These are phyloP conservation scores for Ganoderma lucidum DNA, from an alignment of 1,284 basidiomycete genomes.

Conservation along the genomic window DNA sequence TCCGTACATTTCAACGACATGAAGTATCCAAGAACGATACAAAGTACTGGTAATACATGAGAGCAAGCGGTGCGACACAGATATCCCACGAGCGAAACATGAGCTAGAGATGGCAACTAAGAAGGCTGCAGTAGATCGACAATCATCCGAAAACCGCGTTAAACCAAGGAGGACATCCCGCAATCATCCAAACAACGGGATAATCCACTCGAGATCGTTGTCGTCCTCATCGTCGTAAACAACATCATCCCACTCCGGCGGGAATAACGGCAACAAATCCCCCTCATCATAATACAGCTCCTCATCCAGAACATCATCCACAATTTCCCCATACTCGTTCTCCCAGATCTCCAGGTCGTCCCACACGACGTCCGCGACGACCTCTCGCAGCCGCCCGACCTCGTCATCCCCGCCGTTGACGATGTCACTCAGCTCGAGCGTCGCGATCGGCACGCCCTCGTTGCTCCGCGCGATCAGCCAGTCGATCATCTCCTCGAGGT, in stretches of 20 bases:
- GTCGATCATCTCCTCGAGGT: slow-evolving; percentile 20
- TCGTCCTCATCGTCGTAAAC: background rate
- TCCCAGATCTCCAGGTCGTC: slow-evolving; percentile 17
- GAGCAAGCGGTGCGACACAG: background rate
- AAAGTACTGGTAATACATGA: background rate
- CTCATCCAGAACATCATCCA: background rate
- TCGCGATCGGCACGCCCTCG: slow-evolving; percentile 18
- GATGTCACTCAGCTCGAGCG: slow-evolving; percentile 15
- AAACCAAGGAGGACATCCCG: background rate
- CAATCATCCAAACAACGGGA: background rate
- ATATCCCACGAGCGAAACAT: background rate
- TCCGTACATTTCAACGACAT: background rate
- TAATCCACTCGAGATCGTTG: background rate
- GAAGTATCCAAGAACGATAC: background rate
- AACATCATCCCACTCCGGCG: background rate
- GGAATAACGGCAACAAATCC: background rate
- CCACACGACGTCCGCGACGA: slow-evolving; percentile 26
- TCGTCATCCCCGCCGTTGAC: slow-evolving; percentile 14
- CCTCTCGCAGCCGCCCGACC: slow-evolving; percentile 16
- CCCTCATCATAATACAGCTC: background rate
- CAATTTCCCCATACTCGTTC: background rate
- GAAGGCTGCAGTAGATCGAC: background rate
- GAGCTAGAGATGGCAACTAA: background rate
- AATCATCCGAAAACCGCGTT: background rate
- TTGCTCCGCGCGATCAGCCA: slow-evolving; percentile 27